Percentiles rank a stretch among this genome's conserved stretches.
Evolutionary conservation across 164 flowering plant species (phyloP).

Genomic region (Kalanchoe fedtschenkoi): DNA sequence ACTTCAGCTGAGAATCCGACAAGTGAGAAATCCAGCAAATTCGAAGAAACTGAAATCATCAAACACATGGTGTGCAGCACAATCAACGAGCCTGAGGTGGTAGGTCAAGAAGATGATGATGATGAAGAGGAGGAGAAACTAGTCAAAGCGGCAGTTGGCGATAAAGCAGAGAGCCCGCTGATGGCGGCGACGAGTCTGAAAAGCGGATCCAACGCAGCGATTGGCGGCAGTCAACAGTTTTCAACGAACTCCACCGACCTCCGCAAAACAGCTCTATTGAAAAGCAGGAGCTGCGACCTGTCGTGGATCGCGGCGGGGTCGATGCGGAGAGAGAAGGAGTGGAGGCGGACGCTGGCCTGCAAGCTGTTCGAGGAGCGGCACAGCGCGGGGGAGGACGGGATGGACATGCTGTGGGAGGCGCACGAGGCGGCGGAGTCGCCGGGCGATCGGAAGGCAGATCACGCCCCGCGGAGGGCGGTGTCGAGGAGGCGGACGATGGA

Average conservation of each 20-base stretch:
- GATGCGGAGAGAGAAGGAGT: conserved; percentile 73
- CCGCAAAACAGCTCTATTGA: neutral
- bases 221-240: neutral
- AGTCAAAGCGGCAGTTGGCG: neutral
- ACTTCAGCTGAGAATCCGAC: neutral
- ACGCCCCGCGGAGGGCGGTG: conserved; percentile 5
- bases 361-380: conserved; percentile 83
- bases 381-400: conserved; percentile 51
- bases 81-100: neutral
- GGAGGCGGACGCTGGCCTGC: conserved; percentile 87
- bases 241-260: neutral
- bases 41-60: neutral
- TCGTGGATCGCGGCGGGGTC: conserved; percentile 46
- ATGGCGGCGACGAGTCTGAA: neutral
- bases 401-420: conserved; percentile 89
- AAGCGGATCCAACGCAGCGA: conserved; percentile 22
- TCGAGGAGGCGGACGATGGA: conserved; percentile 12
- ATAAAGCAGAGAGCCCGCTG: neutral
- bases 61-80: conserved; percentile 4
- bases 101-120: neutral
- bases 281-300: conserved; percentile 11
- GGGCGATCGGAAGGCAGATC: conserved; percentile 9
- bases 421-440: conserved; percentile 30
- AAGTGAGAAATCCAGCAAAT: neutral
- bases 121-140: conserved; percentile 6